These are phyloP conservation scores for Ustilago nuda DNA, from an alignment of 1,284 basidiomycete species.

Conservation along the genomic window DNA sequence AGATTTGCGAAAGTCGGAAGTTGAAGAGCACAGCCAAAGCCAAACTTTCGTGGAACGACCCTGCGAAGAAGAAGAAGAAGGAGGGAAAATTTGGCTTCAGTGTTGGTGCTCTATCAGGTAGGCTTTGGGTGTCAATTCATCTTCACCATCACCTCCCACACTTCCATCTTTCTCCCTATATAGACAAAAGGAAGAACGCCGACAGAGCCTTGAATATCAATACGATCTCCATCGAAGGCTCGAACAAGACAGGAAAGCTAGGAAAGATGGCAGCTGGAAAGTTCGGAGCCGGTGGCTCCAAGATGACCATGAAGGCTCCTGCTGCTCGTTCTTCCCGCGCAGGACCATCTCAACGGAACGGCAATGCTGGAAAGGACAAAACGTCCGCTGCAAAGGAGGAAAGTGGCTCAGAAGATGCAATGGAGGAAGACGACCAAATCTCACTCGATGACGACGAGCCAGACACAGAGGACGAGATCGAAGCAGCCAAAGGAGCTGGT, in stretches of 20 bases:
- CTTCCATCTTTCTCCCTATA: too few relatives aligned
- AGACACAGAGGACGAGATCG: constrained; percentile 61
- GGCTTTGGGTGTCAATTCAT: background rate
- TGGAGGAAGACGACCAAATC: constrained; percentile 31
- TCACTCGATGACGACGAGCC: constrained; percentile 40
- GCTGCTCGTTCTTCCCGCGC: constrained; percentile 14
- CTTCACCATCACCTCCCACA: background rate
- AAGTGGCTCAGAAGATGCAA: constrained; percentile 25
- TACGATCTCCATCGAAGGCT: background rate
- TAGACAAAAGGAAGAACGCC: too few relatives aligned
- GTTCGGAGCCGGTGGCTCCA: constrained; percentile 41
- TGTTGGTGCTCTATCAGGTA: background rate
- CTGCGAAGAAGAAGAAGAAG: background rate
- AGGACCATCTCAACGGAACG: constrained; percentile 17
- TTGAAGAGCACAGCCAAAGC: background rate
- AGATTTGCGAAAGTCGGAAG: constrained; percentile 19
- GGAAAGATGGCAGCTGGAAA: constrained; percentile 36
- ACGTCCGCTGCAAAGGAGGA: constrained; percentile 13
- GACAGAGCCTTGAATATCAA: too few relatives aligned
- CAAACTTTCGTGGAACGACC: constrained; percentile 16
- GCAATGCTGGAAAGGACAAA: constrained; percentile 19
- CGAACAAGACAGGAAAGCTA: background rate
- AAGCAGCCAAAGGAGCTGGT: constrained; percentile 48
- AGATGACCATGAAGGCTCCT: constrained; percentile 46
- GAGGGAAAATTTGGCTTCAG: background rate